phyloP scores from a whole-genome alignment of 2,329 filamentous ascomycete genomes.

The Boeremia exigua region DNA sequence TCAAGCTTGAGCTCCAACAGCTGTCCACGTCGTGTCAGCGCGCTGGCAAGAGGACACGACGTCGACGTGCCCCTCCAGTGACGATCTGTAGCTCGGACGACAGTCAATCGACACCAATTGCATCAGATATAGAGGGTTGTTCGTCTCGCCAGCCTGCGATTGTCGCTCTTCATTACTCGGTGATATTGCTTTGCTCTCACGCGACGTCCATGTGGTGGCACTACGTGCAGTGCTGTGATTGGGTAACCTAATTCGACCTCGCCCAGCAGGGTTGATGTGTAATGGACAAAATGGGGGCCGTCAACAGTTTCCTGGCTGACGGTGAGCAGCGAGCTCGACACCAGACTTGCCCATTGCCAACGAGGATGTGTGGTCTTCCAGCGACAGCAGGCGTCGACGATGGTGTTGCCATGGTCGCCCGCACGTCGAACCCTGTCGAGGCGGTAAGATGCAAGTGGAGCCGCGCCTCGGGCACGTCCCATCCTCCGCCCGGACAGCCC shows the following conservation, averaged over 20 bases:
- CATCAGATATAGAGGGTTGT: conserved; percentile 2
- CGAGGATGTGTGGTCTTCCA: conserved; percentile 12
- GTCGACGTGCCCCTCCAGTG: neutral
- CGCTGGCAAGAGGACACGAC: conserved; percentile 7
- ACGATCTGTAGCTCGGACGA: neutral
- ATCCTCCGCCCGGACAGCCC: conserved; percentile 12
- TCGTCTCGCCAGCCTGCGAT: neutral
- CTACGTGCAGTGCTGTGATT: conserved; percentile 34
- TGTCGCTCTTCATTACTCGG: conserved; percentile 8
- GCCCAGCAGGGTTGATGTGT: conserved; percentile 4
- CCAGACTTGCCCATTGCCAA: conserved; percentile 4
- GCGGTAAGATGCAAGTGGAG: conserved; percentile 19
- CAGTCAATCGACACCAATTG: neutral
- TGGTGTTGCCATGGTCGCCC: conserved; percentile 2
- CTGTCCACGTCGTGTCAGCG: conserved; percentile 10
- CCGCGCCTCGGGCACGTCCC: conserved; percentile 14
- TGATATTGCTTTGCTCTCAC: conserved; percentile 16
- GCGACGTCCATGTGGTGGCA: conserved; percentile 24
- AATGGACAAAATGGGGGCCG: conserved; percentile 1
- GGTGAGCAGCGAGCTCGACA: neutral
- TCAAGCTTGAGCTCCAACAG: conserved; percentile 18
- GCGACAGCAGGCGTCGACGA: neutral
- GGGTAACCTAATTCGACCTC: conserved; percentile 8
- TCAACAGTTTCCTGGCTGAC: neutral
- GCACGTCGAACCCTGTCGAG: conserved; percentile 3